These are phyloP conservation scores for Zelopaecilomyces penicillatus DNA, from an alignment of 2,329 filamentous ascomycete species.

Conservation along the genomic window DNA sequence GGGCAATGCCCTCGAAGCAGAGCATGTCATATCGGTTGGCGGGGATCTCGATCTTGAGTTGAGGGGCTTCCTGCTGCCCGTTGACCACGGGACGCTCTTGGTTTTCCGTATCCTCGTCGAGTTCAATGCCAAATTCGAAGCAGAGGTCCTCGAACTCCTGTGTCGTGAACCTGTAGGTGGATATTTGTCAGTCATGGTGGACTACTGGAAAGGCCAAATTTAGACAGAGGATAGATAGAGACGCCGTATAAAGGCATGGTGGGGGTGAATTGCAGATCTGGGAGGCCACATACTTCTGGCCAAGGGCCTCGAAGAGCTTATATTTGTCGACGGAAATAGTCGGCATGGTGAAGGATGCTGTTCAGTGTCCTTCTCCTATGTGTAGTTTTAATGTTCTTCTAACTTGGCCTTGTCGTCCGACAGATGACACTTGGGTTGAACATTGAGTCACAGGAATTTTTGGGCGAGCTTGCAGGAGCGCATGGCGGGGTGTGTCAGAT, in stretches of 20 bases:
- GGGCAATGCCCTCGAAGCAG: conserved; percentile 91
- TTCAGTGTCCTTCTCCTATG: conserved; percentile 14
- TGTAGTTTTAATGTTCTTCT: background rate
- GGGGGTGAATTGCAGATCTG: conserved; percentile 14
- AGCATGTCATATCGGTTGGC: conserved; percentile 94
- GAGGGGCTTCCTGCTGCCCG: conserved; percentile 76
- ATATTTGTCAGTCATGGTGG: background rate
- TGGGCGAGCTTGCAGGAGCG: conserved; percentile 4
- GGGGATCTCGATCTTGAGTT: conserved; percentile 96
- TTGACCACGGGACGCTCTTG: conserved; percentile 64
- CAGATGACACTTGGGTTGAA: conserved; percentile 9
- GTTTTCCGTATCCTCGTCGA: conserved; percentile 89
- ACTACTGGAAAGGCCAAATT: background rate
- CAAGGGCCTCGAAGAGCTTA: conserved; percentile 86
- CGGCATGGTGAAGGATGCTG: conserved; percentile 56
- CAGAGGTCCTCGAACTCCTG: conserved; percentile 95
- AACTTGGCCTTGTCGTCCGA: conserved; percentile 2
- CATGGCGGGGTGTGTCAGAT: conserved; percentile 17
- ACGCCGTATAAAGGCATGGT: conserved; percentile 8
- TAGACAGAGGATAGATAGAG: background rate
- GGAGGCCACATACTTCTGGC: conserved; percentile 57
- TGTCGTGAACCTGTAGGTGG: conserved; percentile 62
- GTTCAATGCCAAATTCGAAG: conserved; percentile 97
- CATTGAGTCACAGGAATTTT: conserved; percentile 36
- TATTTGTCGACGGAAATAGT: conserved; percentile 97